Evolutionary conservation across 352 stramenopile species (phyloP), one percentile per base, ranked within the genome.

Genomic region (Phytophthora chlamydospora): DNA sequence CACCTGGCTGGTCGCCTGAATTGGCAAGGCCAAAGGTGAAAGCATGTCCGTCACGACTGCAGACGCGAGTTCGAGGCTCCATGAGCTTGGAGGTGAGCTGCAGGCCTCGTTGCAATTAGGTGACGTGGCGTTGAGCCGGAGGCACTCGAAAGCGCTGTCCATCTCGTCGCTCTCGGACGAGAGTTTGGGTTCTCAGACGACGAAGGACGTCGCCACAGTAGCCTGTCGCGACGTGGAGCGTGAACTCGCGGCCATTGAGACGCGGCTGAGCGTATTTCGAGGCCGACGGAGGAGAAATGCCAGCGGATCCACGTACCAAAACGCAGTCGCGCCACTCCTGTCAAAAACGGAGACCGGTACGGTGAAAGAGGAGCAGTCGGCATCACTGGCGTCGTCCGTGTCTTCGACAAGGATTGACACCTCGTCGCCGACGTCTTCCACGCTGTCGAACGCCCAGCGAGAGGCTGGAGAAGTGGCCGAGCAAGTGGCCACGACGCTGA

Each of bases 401-500:
- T 66, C 57, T 13, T 65, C 55, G 3, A 56, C 27, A 11, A 16
- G 12, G 8, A 32, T 31, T 13, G 56, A 56, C 17, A 14, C 56
- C 8, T 48, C 57, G 16, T 67, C 41, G 1, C 40, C 46, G 1
- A 64, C 35, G 24, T 33, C 44, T 27, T 56, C 43, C 11, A 74
- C 62, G n/a, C 35, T 58, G 17, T 64, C 40, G 16, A 60, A 72
- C 13, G 58, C 58, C 8, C 58, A 74, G 14, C 66, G 76, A 52
- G 50, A 77, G 29, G 73, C 73, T 1, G 77, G 68, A 6, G 58
- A 83, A 35, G 73, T 88, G 0, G 75, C 68, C 0, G 72, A 87
- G 12, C 76, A 89, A 59, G 70, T 90, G 12, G 81, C 86, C 40
- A 75, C 54, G 40, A 78, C 79, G 35, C 52, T 90, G 4, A 43